Base-by-base conservation (phyloP, 2,329 filamentous ascomycete genomes). In the Periconia sp. region DNA sequence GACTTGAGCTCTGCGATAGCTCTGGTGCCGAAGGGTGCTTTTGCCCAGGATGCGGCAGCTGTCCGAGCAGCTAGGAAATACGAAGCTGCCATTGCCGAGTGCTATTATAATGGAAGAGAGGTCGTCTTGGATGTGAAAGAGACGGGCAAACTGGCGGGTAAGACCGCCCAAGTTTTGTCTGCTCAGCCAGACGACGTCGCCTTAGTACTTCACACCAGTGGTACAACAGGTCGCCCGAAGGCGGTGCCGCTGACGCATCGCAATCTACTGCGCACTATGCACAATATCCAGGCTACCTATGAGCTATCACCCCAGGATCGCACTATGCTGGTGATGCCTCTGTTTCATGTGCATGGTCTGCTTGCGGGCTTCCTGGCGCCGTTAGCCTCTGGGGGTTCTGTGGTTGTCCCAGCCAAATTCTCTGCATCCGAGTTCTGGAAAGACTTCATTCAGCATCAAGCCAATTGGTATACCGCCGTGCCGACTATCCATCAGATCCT, bases 391-490 rank as follows among this genome's bases (percentile, higher is more conserved):
- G 87, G 86, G 21, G 88, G 89, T 41, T 92, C 88, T 5, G 87
- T 91, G 48, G 78, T 95, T 43, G 86, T 95, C 4, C 89, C 89
- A 2, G 61, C 78, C 39, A 87, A 85, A 62, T 95, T 95, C 79
- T 92, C 88, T 4, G 89, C 90, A 7, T 81, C 82, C 1, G 85
- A 88, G 15, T 95, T 95, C 73, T 95, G 90, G 90, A 69, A 71
- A 17, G 86, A 94, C 67, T 94, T 94, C 61, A 78, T 78, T 54
- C 75, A 78, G 5, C 78, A 91, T 74, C 78, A 83, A 52, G 90
- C 89, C 18, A 95, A 89, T 68, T 95, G 90, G 90, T 95, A 94
- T 73, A 94, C 89, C 0, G 90, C 90, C 1, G 90, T 94, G n/a
- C 90, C 90, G 1, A 95, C 90, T 1, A 95, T 95, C 65, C 90